These are phyloP conservation scores for Trametes coccinea DNA, from an alignment of 768 basidiomycete species.

Conservation along the genomic window DNA sequence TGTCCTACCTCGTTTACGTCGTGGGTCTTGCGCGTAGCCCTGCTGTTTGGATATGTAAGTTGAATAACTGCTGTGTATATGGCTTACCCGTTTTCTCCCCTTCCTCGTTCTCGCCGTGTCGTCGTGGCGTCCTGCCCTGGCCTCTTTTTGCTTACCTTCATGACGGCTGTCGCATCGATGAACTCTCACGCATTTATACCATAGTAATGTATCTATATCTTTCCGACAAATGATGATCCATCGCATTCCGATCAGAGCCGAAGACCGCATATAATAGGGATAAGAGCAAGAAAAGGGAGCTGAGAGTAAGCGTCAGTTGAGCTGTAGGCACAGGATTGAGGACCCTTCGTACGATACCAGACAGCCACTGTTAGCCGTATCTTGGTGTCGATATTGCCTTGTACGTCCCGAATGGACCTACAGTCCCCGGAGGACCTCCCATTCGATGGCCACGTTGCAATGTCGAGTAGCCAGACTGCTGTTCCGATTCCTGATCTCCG, in stretches of 20 bases:
- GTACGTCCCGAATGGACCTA: conserved; percentile 47
- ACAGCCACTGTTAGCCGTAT: not conserved
- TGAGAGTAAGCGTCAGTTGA: not conserved
- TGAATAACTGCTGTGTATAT: conserved; percentile 17
- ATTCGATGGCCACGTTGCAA: conserved; percentile 22
- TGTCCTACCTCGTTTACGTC: not conserved
- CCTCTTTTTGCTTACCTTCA: not conserved
- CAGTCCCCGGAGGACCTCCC: conserved; percentile 38
- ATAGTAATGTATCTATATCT: conserved; percentile 25
- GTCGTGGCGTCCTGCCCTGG: not conserved
- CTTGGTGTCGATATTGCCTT: conserved; percentile 27
- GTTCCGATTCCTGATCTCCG: not conserved
- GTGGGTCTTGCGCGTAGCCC: not conserved
- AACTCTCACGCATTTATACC: conserved; percentile 19
- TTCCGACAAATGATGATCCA: not conserved
- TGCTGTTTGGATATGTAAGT: conserved; percentile 9
- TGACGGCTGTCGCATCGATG: conserved; percentile 1
- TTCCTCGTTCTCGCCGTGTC: not conserved
- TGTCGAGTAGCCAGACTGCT: conserved; percentile 1
- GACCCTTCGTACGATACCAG: too few species aligned
- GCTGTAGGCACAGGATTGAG: too few species aligned
- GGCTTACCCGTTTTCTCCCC: conserved; percentile 10
- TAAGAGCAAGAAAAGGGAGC: not conserved
- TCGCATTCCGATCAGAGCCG: not conserved
- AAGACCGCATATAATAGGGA: too few species aligned